Percentiles rank a stretch among this genome's conserved stretches.
phyloP scores from a whole-genome alignment of 192 early-diverging fungal genomes.

The Endogone sp. region DNA sequence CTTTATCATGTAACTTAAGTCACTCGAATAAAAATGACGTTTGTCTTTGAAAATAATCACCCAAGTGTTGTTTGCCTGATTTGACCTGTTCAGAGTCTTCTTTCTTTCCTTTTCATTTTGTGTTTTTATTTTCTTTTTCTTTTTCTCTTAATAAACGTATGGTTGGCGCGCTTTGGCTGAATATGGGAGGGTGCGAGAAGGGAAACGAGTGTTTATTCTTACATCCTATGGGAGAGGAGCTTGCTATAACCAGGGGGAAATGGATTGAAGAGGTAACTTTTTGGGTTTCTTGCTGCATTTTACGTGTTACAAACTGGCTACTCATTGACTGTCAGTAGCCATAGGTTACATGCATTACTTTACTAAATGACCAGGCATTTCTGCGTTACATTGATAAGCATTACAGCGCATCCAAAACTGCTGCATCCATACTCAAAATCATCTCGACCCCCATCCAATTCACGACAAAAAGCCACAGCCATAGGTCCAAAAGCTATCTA shows the following conservation, averaged over 20 bases:
- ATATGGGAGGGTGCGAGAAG: background rate
- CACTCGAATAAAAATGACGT: too few relatives aligned
- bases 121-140: too few relatives aligned
- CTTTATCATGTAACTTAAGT: too few relatives aligned
- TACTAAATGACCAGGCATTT: background rate
- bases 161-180: background rate
- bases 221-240: constrained; percentile 24
- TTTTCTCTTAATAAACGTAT: too few relatives aligned
- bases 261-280: constrained; percentile 39
- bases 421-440: constrained; percentile 30
- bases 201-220: constrained; percentile 21
- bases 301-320: too few relatives aligned
- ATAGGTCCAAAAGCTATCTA: background rate
- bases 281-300: too few relatives aligned
- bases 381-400: constrained; percentile 3
- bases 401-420: constrained; percentile 34
- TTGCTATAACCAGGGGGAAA: constrained; percentile 16
- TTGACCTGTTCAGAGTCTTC: too few relatives aligned
- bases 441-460: constrained; percentile 33
- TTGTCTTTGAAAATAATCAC: too few relatives aligned
- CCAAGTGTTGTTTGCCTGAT: too few relatives aligned
- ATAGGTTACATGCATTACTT: too few relatives aligned
- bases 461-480: constrained; percentile 44
- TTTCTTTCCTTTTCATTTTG: too few relatives aligned
- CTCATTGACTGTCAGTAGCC: too few relatives aligned